Base-by-base conservation (phyloP, 768 basidiomycete species). In the Leccinum subgranulosum region DNA sequence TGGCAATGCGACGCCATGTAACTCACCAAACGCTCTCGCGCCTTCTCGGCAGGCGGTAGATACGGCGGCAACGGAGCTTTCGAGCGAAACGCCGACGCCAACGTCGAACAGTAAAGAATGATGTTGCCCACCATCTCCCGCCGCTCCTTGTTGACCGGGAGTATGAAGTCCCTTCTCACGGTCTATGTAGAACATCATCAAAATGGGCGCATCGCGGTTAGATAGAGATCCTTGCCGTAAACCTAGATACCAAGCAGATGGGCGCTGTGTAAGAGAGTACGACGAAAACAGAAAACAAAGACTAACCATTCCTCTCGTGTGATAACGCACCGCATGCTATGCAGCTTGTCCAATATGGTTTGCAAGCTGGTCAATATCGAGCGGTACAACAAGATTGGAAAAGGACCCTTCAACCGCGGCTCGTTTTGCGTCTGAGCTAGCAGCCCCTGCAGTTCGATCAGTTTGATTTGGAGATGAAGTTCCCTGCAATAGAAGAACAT, bases 271-370 rank as follows among this genome's bases (percentile, higher is more conserved):
- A 61, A 52, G 46, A 62, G 61, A 36, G 19, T 57, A 54, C 64
- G 41, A 50, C 17, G 33, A 33, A 43, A 12, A 39, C n/a, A 25
- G 45, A 29, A 17, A 43, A 58, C 23, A 49, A 43, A 48, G 14
- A 70, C 83, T 54, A 52, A 90, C 94, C 95, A 98, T 77, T 96
- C 94, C 71, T 96, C 92, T 41, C 92, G 81, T 0, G 93, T 94
- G 6, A 92, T 97, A n/a, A 98, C 95, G 69, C 93, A 95, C 28
- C 95, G 84, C 90, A 98, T 97, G 62, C 92, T 91, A 70, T 98
- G 97, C 56, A 99, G 74, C 67, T 83, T 87, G 66, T 95, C 94
- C 60, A 96, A 74, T 31, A 95, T 93, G 1, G 84, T 85, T 70
- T 96, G 92, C 60, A 94, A 66, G 64, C 90, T 89, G 1, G 85